A percentile compares a stretch with the other conserved stretches of the same genome.
Evolutionary conservation across 495 filamentous ascomycete species (phyloP).

Genomic region (Podospora didyma): DNA sequence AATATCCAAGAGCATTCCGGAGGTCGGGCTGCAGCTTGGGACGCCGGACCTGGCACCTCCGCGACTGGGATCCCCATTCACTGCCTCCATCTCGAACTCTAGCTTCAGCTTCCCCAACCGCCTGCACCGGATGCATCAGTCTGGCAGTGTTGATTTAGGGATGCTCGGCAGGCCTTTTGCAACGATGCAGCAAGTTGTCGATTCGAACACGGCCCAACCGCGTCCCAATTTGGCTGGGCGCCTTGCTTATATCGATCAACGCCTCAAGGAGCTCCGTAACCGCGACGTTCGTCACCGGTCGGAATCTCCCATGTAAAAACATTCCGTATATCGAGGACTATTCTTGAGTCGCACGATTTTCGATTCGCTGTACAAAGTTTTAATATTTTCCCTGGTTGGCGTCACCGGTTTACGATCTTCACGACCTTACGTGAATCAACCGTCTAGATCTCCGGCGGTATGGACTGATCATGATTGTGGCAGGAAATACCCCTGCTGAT

Average conservation of each 20-base stretch:
- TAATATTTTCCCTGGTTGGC: constrained; percentile 1
- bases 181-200: constrained; percentile 34
- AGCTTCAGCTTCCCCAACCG: constrained; percentile 50
- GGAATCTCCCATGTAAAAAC: constrained; percentile 37
- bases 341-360: constrained; percentile 1
- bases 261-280: constrained; percentile 47
- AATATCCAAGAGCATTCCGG: constrained; percentile 19
- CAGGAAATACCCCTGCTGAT: constrained; percentile 14
- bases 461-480: constrained; percentile 7
- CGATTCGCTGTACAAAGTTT: constrained; percentile 11
- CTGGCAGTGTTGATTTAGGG: constrained; percentile 36
- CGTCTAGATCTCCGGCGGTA: constrained; percentile 6
- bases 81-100: constrained; percentile 31
- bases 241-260: constrained; percentile 49
- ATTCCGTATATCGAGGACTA: background rate
- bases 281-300: constrained; percentile 32
- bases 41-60: constrained; percentile 24
- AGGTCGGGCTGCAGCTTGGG: constrained; percentile 12
- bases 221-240: constrained; percentile 39
- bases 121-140: constrained; percentile 31
- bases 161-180: constrained; percentile 44
- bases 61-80: constrained; percentile 51
- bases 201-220: constrained; percentile 24
- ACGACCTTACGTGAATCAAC: constrained; percentile 8
- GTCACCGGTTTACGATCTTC: constrained; percentile 4